Evolutionary conservation across 495 filamentous ascomycete genomes (phyloP).

Genomic region (Haplographium delicatum): DNA sequence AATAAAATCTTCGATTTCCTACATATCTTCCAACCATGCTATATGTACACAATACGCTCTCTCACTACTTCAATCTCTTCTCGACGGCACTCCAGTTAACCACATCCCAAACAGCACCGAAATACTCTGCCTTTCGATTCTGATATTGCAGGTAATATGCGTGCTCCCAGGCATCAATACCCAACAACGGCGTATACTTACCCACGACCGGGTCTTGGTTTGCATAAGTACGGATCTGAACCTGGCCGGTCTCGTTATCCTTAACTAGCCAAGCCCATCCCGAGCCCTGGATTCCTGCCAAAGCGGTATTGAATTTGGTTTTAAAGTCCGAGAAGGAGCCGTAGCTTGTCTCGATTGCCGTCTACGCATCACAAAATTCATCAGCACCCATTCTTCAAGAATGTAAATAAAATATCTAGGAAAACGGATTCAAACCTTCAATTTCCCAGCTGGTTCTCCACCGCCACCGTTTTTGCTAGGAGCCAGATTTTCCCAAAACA

Average conservation of each 20-base stretch:
- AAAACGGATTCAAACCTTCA: slow-evolving; percentile 39
- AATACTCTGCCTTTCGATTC: slow-evolving; percentile 99
- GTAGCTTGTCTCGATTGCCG: slow-evolving; percentile 72
- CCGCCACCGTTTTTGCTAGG: slow-evolving; percentile 66
- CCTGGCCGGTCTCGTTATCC: slow-evolving; percentile 67
- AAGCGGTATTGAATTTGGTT: slow-evolving; percentile 68
- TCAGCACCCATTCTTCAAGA: neutral
- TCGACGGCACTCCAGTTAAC: slow-evolving; percentile 97
- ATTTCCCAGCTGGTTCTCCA: slow-evolving; percentile 59
- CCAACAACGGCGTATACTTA: slow-evolving; percentile 78
- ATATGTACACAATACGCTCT: too few relatives aligned
- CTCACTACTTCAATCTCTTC: slow-evolving; percentile 60
- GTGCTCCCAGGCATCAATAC: slow-evolving; percentile 96
- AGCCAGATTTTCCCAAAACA: slow-evolving; percentile 92
- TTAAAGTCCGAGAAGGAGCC: slow-evolving; percentile 69
- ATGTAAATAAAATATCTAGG: neutral
- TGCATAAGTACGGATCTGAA: slow-evolving; percentile 75
- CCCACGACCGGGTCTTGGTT: slow-evolving; percentile 94
- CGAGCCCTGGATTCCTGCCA: slow-evolving; percentile 70
- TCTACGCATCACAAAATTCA: slow-evolving; percentile 24
- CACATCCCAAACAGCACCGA: slow-evolving; percentile 93
- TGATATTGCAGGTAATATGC: slow-evolving; percentile 80
- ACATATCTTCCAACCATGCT: too few relatives aligned
- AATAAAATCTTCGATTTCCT: too few relatives aligned
- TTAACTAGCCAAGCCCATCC: slow-evolving; percentile 69